Evolutionary conservation across 2,329 filamentous ascomycete genomes (phyloP).

Genomic region (Fusarium sp.): DNA sequence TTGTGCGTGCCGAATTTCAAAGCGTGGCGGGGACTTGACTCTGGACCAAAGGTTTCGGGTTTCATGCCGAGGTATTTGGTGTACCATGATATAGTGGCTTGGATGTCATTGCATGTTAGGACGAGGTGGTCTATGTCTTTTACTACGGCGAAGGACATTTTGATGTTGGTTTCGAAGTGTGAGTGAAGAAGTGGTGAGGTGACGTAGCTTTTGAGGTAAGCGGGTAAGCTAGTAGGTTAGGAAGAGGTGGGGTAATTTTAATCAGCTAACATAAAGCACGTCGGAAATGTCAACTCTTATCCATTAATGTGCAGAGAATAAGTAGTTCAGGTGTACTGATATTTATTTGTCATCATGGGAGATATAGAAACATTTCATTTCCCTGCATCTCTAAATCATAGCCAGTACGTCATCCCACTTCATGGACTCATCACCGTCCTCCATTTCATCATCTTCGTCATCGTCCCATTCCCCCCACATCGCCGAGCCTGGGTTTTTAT

Average conservation of each 20-base stretch:
- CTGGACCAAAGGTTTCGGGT: slow-evolving; percentile 61
- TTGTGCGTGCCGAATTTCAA: slow-evolving; percentile 70
- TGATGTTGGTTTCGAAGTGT: neutral
- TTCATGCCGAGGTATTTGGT: slow-evolving; percentile 68
- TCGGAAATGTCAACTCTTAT: no score
- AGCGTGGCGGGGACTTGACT: slow-evolving; percentile 58
- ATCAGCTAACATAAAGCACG: no score
- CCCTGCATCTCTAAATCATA: no score
- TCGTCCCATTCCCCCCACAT: neutral
- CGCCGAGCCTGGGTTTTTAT: neutral
- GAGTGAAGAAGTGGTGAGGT: neutral
- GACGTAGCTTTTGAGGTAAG: no score
- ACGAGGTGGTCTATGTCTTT: slow-evolving; percentile 71
- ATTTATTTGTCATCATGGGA: no score
- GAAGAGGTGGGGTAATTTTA: no score
- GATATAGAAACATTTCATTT: no score
- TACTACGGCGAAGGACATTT: slow-evolving; percentile 48
- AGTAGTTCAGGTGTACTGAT: no score
- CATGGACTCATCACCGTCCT: neutral
- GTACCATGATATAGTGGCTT: slow-evolving; percentile 66
- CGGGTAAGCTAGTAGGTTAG: no score
- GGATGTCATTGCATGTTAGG: slow-evolving; percentile 66
- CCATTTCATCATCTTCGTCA: neutral
- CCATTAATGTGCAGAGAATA: no score
- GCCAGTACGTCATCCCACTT: slow-evolving; percentile 5